phyloP scores from a whole-genome alignment of 441 rosid genomes.

The Adansonia grandidieri region DNA sequence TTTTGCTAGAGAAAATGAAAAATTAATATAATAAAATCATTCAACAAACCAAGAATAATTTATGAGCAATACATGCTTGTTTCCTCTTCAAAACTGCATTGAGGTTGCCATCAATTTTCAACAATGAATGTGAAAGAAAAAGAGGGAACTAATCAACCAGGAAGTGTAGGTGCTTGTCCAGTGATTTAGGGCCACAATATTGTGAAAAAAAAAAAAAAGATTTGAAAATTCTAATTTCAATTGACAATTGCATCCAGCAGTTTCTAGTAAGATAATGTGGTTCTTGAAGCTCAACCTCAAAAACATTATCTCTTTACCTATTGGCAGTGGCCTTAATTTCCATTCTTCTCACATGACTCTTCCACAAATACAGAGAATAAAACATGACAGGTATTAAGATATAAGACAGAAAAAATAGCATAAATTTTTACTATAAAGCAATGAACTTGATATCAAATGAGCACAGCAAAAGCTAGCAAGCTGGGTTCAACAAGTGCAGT shows the following conservation, averaged over 20 bases:
- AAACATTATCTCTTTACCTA: constrained; percentile 37
- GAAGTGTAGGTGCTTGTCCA: constrained; percentile 14
- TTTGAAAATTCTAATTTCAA: not conserved
- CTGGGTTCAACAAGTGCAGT: constrained; percentile 18
- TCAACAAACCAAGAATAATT: too few relatives aligned
- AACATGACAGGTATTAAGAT: not conserved
- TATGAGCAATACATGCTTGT: not conserved
- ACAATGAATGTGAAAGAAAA: not conserved
- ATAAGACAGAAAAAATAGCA: not conserved
- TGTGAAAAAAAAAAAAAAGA: not conserved
- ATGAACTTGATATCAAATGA: not conserved
- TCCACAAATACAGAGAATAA: not conserved
- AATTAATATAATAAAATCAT: not conserved
- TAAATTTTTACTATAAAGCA: not conserved
- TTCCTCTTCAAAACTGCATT: not conserved
- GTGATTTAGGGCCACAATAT: constrained; percentile 26
- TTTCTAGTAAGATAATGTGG: not conserved
- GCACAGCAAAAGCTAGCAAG: constrained; percentile 5
- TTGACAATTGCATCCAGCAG: constrained; percentile 5
- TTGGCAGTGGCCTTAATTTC: not conserved
- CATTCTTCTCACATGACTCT: not conserved
- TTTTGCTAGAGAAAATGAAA: not conserved
- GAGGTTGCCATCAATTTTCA: constrained; percentile 23
- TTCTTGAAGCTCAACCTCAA: constrained; percentile 45
- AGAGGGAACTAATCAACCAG: constrained; percentile 6